Base-by-base conservation (phyloP, 495 filamentous ascomycete genomes). In the Penicillium verhagenii region DNA sequence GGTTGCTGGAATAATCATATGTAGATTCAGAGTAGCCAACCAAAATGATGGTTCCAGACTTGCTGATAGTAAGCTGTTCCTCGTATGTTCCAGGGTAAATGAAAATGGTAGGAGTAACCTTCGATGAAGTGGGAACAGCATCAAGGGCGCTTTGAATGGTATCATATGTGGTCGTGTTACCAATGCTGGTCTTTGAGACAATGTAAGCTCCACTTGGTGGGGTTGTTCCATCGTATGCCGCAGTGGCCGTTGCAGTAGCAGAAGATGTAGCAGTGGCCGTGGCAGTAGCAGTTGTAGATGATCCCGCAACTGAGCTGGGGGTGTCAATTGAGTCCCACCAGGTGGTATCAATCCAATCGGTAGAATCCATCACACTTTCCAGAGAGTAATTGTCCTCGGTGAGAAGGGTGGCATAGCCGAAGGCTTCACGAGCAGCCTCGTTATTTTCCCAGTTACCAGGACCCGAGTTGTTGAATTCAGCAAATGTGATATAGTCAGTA, bases 1-100 rank as follows among this genome's bases (percentile, higher is more conserved):
- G 47, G 29, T 57, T 57, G 28, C 38, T 51, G 31, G 47, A 51
- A 23, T 57, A 57, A 14, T 57, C 54, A n/a, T 57, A 57, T n/a
- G 54, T 51, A 1, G 54, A 57, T 9, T 57, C 47, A 5, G 54
- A 57, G 38, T 57, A 57, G 10, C 54, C 54, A 10, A 52, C 38
- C 28, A 57, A 28, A 31, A 57, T 47, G 0, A 57, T 40, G 24
- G 54, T 28, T n/a, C 54, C 54, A 39, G 54, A 57, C 40, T 57
- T 57, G 54, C 25, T 52, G 28, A 57, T 26, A 9, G 47, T 14
- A 20, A 57, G 47, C 47, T 57, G 54, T 23, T 55, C 53, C 37
- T 55, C 53, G 23, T 55, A 55, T 2, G 53, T 55, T 7, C 51
- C 51, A 14, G 51, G 51, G 21, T 53, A 53, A 16, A 53, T 53